Evolutionary conservation across 495 filamentous ascomycete genomes (phyloP).

Genomic region (Oidiodendron maius): DNA sequence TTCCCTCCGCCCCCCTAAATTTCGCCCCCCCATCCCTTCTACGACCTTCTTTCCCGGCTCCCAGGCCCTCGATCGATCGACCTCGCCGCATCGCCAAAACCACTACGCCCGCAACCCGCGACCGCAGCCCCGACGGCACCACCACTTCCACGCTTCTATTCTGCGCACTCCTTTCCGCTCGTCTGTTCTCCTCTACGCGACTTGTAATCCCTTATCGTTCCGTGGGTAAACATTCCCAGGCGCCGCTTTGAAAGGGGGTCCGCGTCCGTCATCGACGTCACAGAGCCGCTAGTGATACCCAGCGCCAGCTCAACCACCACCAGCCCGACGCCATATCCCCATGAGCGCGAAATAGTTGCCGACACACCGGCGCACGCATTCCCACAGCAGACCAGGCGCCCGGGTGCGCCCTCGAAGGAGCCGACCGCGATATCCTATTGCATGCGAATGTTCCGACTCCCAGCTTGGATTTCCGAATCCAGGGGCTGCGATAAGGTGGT

Average conservation of each 20-base stretch:
- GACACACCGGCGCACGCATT: slow-evolving; percentile 7
- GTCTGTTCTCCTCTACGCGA: slow-evolving; percentile 16
- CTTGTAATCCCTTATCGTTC: slow-evolving; percentile 17
- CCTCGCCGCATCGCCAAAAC: too few species aligned
- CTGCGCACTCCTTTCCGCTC: slow-evolving; percentile 21
- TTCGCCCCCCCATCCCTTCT: neutral
- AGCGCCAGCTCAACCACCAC: neutral
- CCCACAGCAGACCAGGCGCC: slow-evolving; percentile 1
- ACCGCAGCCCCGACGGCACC: neutral
- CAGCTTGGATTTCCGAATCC: slow-evolving; percentile 50
- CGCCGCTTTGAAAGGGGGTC: slow-evolving; percentile 3
- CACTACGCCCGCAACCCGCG: too few species aligned
- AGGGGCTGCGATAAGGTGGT: slow-evolving; percentile 45
- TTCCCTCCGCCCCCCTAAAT: neutral
- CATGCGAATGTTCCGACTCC: slow-evolving; percentile 50
- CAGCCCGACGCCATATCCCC: neutral
- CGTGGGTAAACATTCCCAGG: slow-evolving; percentile 13
- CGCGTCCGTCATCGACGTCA: slow-evolving; percentile 16
- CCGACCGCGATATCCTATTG: slow-evolving; percentile 3
- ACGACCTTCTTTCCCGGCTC: neutral
- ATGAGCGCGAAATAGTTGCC: slow-evolving; percentile 4
- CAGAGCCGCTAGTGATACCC: neutral
- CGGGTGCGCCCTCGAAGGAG: neutral
- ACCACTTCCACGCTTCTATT: slow-evolving; percentile 18
- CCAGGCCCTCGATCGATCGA: too few species aligned